Base-by-base conservation (phyloP, 768 basidiomycete species). In the Trametes meyenii region DNA sequence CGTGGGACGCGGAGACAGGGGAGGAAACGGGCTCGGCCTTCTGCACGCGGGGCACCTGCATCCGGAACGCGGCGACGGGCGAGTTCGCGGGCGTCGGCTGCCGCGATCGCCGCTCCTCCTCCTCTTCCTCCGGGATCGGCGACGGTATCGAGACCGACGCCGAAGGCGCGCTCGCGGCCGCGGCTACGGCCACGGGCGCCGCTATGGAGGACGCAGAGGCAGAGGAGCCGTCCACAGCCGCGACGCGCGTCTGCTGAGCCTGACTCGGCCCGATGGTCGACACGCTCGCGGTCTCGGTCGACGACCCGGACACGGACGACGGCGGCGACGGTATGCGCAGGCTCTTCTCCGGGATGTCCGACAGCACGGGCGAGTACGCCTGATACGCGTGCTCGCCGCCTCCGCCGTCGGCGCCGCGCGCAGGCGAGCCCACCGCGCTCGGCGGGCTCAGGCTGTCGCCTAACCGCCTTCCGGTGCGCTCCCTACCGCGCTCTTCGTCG, bases 21-120 rank as follows among this genome's bases (percentile, higher is more conserved):
- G 62, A 55, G 6, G 62, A 40, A 1, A 60, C 42, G 13, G 62
- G 62, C 53, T 50, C 48, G 14, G 62, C 62, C 36, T 50, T 64
- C 58, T 59, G 56, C 24, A 62, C 59, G 12, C 60, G 60, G 29
- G 61, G 61, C 13, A 63, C 58, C 19, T 52, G 52, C 38, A 59
- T 57, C 39, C 62, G 52, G 62, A 65, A 60, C 3, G 64, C 61
- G 21, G 78, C 70, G 7, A 81, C 71, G 19, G 87, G 87, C 29
- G 87, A 87, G 66, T 85, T 88, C 17, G 85, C 79, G 8, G 87
- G 87, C 1, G 87, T 88, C 17, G 84, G 84, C 52, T 81, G 77
- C 23, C 76, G 70, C 51, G 75, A 76, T 68, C 72, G 61, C 71
- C 72, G 74, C 53, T 77, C 72, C 58, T 78, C 76, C 56, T 76